Percentiles rank a stretch among this genome's conserved stretches.
These are phyloP conservation scores for Huntiella omanensis DNA, from an alignment of 2,329 filamentous ascomycete species.

Conservation along the genomic window DNA sequence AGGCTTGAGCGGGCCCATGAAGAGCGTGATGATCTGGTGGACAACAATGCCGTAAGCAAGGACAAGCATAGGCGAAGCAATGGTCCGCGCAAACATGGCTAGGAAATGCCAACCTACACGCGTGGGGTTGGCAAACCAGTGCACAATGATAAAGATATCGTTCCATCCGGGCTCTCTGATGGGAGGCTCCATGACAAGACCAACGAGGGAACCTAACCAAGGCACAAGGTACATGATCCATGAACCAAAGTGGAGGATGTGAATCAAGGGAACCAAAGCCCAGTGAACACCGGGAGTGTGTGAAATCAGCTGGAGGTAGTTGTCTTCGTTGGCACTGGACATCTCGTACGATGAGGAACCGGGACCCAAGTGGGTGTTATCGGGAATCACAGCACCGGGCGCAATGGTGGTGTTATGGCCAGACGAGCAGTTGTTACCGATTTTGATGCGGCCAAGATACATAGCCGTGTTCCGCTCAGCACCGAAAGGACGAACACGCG, in stretches of 20 bases:
- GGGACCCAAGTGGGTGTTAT: slow-evolving; percentile 32
- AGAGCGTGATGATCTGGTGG: slow-evolving; percentile 22
- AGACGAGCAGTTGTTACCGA: slow-evolving; percentile 28
- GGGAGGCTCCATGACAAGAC: slow-evolving; percentile 24
- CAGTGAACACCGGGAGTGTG: slow-evolving; percentile 26
- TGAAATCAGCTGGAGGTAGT: slow-evolving; percentile 24
- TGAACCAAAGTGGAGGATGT: slow-evolving; percentile 16
- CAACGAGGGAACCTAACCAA: slow-evolving; percentile 25
- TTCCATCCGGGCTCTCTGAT: slow-evolving; percentile 16
- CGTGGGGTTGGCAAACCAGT: slow-evolving; percentile 29
- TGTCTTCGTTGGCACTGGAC: slow-evolving; percentile 26
- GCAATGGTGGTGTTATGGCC: slow-evolving; percentile 31
- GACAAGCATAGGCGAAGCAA: slow-evolving; percentile 25
- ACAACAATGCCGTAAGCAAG: slow-evolving; percentile 24
- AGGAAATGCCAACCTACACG: slow-evolving; percentile 32
- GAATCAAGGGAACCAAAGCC: slow-evolving; percentile 23
- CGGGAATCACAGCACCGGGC: slow-evolving; percentile 28
- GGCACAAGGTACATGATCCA: slow-evolving; percentile 26
- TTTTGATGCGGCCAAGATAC: slow-evolving; percentile 32
- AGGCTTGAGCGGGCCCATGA: slow-evolving; percentile 22
- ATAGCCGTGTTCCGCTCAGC: slow-evolving; percentile 38
- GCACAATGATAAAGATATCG: slow-evolving; percentile 22
- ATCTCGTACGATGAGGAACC: slow-evolving; percentile 40
- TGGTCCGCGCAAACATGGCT: slow-evolving; percentile 23
- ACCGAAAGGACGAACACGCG: slow-evolving; percentile 32